phyloP scores from a whole-genome alignment of 768 basidiomycete species.

The Termitomyces sp. region DNA sequence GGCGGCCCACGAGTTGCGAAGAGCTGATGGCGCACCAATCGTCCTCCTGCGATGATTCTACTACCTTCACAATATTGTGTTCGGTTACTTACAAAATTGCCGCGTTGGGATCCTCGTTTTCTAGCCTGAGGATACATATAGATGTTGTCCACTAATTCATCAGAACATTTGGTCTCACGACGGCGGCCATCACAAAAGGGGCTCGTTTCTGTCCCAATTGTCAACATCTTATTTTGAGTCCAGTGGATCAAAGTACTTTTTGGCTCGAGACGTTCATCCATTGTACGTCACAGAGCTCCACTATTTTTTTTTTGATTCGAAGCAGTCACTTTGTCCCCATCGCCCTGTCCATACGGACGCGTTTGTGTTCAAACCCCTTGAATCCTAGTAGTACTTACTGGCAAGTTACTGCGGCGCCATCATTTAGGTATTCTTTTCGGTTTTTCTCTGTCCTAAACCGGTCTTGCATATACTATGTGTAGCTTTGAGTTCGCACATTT shows the following conservation, averaged over 20 bases:
- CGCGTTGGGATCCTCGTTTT: neutral
- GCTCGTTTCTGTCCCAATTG: neutral
- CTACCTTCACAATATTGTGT: neutral
- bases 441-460: neutral
- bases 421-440: neutral
- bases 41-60: too few relatives aligned
- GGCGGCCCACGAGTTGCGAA: neutral
- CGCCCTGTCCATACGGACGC: neutral
- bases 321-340: neutral
- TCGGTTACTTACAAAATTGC: neutral
- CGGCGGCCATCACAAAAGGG: neutral
- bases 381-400: neutral
- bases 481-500: neutral
- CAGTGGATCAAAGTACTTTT: neutral
- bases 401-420: neutral
- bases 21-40: neutral
- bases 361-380: neutral
- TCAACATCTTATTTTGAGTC: neutral
- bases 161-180: neutral
- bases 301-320: neutral
- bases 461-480: neutral
- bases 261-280: too few relatives aligned
- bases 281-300: neutral
- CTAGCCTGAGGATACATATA: neutral
- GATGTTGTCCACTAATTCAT: neutral